A percentile compares a stretch with the other conserved stretches of the same genome.
Evolutionary conservation across 2,329 filamentous ascomycete species (phyloP).

Genomic region (Diaporthe longicolla): DNA sequence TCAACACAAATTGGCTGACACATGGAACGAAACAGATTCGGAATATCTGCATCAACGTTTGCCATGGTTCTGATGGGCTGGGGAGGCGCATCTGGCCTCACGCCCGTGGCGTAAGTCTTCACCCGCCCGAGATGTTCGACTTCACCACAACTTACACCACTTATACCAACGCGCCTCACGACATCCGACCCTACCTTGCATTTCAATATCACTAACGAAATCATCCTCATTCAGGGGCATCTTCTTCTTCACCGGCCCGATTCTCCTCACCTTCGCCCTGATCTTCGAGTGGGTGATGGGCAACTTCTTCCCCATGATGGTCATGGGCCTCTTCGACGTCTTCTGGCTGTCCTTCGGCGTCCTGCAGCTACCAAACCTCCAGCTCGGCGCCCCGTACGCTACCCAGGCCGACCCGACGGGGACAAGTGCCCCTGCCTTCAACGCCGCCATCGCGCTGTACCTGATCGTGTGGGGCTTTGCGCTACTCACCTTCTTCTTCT

Average conservation of each 20-base stretch:
- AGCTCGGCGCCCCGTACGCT: conserved; percentile 60
- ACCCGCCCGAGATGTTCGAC: not conserved
- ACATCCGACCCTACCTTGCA: no score
- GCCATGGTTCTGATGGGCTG: conserved; percentile 55
- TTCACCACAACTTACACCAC: no score
- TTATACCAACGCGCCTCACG: no score
- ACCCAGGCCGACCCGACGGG: conserved; percentile 60
- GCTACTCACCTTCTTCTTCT: conserved; percentile 65
- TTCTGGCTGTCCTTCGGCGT: conserved; percentile 65
- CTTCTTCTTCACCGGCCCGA: conserved; percentile 59
- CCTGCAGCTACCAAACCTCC: conserved; percentile 63
- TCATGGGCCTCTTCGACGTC: conserved; percentile 63
- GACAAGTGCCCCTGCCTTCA: conserved; percentile 59
- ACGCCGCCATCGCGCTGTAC: conserved; percentile 63
- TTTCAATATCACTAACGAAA: not conserved
- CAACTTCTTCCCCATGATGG: conserved; percentile 67
- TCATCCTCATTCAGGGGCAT: conserved; percentile 48
- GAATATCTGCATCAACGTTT: conserved; percentile 56
- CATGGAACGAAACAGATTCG: conserved; percentile 48
- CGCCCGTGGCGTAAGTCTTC: conserved; percentile 52
- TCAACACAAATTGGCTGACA: not conserved
- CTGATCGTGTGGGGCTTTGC: conserved; percentile 67
- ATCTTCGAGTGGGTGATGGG: conserved; percentile 68
- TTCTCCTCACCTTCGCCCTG: conserved; percentile 61
- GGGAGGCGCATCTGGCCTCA: conserved; percentile 52